Percentiles rank a stretch among this genome's conserved stretches.
These are phyloP conservation scores for Solanum chiquidenum DNA, from an alignment of 257 asterid genomes.

Conservation along the genomic window DNA sequence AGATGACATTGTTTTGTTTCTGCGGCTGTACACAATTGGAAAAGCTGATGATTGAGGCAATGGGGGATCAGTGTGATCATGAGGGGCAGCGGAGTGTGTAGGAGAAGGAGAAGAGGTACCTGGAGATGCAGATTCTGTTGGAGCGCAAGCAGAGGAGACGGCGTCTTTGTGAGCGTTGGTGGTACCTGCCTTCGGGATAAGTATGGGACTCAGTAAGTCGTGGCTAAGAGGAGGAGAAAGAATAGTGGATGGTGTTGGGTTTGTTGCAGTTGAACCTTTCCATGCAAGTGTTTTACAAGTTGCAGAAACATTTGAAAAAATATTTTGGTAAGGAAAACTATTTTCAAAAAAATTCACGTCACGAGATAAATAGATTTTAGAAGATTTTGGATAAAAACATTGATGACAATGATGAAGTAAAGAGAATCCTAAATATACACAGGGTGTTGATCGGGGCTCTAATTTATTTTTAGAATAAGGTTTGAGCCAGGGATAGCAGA, in stretches of 20 bases:
- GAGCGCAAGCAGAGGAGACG: neutral
- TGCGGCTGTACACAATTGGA: neutral
- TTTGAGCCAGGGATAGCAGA: too few species aligned
- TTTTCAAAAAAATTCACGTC: too few species aligned
- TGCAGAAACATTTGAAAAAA: neutral
- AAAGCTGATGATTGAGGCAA: neutral
- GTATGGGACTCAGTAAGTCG: neutral
- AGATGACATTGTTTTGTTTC: neutral
- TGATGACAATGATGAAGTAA: too few species aligned
- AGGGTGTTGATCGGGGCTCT: too few species aligned
- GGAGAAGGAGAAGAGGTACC: neutral
- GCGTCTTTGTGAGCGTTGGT: neutral
- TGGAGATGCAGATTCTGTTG: neutral
- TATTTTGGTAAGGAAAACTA: neutral
- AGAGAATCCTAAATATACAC: too few species aligned
- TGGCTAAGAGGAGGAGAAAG: neutral
- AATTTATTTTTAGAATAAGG: too few species aligned
- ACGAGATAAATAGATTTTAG: too few species aligned
- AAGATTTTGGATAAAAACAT: too few species aligned
- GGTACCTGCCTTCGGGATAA: neutral
- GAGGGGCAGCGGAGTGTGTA: neutral
- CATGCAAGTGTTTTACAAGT: too few species aligned
- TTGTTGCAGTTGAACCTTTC: too few species aligned
- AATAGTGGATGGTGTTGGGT: neutral
- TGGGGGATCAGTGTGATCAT: neutral